Percentiles rank a stretch among this genome's conserved stretches.
phyloP scores from a whole-genome alignment of 202 grass and related monocot species.

The Eragrostis tef region DNA sequence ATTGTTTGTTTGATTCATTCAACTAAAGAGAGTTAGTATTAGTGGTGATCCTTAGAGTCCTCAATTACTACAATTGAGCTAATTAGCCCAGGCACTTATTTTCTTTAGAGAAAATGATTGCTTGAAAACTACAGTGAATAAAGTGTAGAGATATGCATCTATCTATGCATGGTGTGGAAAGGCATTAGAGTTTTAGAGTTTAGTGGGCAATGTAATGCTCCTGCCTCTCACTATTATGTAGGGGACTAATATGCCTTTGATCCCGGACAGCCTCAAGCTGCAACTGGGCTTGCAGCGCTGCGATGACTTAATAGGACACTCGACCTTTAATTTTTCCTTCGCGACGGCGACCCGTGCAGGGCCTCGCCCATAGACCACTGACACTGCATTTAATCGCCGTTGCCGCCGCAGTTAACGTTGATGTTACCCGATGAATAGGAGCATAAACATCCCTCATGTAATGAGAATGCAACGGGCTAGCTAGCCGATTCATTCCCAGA shows the following conservation, averaged over 20 bases:
- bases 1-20: too few relatives aligned
- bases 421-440: constrained; percentile 36
- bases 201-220: background rate
- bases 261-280: background rate
- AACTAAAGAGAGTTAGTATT: too few relatives aligned
- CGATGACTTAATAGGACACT: constrained; percentile 32
- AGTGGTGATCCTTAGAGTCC: too few relatives aligned
- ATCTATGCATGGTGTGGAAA: constrained; percentile 12
- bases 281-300: constrained; percentile 13
- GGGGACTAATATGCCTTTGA: background rate
- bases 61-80: too few relatives aligned
- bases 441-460: background rate
- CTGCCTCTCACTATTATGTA: background rate
- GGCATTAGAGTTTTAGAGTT: constrained; percentile 11
- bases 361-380: constrained; percentile 19
- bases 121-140: background rate
- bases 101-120: background rate
- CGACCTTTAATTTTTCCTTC: constrained; percentile 40
- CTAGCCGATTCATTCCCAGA: background rate
- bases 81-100: background rate
- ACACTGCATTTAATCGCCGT: constrained; percentile 47
- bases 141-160: background rate
- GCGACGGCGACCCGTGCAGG: constrained; percentile 30
- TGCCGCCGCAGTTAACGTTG: constrained; percentile 46
- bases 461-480: constrained; percentile 12